Evolutionary conservation across 139 green algal genomes (phyloP), one percentile per base, ranked within the genome.

Genomic region (Chlamydomonas incerta): DNA sequence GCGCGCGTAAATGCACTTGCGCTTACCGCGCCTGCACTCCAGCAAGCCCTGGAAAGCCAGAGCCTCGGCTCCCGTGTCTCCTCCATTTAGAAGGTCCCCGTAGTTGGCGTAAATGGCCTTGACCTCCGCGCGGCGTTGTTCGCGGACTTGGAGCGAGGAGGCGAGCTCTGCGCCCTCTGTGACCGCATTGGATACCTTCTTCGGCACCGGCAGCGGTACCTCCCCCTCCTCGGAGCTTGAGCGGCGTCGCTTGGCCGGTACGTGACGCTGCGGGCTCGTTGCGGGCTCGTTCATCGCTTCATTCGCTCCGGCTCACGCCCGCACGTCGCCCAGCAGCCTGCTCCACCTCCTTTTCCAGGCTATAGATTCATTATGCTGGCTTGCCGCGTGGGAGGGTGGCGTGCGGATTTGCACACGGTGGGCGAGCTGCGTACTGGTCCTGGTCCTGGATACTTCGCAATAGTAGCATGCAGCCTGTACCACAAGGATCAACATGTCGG

Each of bases 11-110:
- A 50, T 50, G 41, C 41, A 5, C 8, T 50, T 50, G 6, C 41
- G 41, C 41, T 50, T 50, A 83, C 76, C 76, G 17, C 72, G 70
- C 9, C 35, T 66, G 46, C 79, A 85, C n/a, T 85, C 65, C n/a
- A 85, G 79, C 20, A 85, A 31, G 9, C 65, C 79, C 47, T 85
- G 79, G n/a, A 85, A 85, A 18, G 79, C 79, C 33, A 75, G 47
- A 3, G 79, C 65, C 31, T 85, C 79, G 31, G 21, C 68, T 11
- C 65, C 79, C 10, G 14, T 75, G 9, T 85, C 79, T 21, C 47
- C 24, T 11, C 77, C 46, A 31, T 75, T 85, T 1, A 85, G 66
- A 3, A 85, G 47, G 0, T 47, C 68, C 20, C 79, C 79, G 58
- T 85, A 85, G 46, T 75, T 85, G 0, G 68, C 37, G 66, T 85